phyloP scores from a whole-genome alignment of 202 grass and related monocot species.

The Elaeis oleifera region DNA sequence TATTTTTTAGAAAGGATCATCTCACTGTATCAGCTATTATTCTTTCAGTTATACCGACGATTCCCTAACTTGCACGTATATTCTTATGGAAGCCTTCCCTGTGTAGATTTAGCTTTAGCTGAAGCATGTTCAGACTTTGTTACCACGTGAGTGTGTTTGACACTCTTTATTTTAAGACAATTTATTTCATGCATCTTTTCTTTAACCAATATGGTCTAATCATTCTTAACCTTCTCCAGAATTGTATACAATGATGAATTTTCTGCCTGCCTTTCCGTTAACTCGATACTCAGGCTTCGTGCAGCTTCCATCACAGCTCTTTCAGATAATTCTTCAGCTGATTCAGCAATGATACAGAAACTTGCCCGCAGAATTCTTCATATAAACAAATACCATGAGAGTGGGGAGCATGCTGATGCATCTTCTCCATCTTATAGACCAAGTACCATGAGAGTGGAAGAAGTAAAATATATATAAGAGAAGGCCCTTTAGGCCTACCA shows the following conservation, averaged over 20 bases:
- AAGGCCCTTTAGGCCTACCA: slow-evolving; percentile 8
- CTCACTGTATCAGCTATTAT: slow-evolving; percentile 22
- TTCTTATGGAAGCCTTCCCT: slow-evolving; percentile 89
- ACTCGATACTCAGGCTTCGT: slow-evolving; percentile 81
- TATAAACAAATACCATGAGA: slow-evolving; percentile 49
- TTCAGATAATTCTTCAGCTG: slow-evolving; percentile 67
- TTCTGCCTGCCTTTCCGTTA: slow-evolving; percentile 84
- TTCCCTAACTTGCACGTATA: slow-evolving; percentile 83
- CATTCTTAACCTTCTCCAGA: slow-evolving; percentile 40
- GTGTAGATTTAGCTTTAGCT: slow-evolving; percentile 65
- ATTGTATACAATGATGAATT: slow-evolving; percentile 80
- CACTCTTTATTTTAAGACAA: not conserved
- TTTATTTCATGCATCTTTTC: not conserved
- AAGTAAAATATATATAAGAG: slow-evolving; percentile 22
- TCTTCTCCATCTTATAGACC: slow-evolving; percentile 3
- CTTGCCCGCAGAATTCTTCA: slow-evolving; percentile 85
- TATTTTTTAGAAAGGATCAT: too few species aligned
- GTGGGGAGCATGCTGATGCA: slow-evolving; percentile 26
- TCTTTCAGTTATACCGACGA: slow-evolving; percentile 61
- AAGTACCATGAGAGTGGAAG: not conserved
- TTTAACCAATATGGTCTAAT: slow-evolving; percentile 9
- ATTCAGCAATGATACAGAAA: slow-evolving; percentile 85
- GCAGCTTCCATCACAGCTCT: slow-evolving; percentile 72
- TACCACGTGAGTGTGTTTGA: slow-evolving; percentile 49
- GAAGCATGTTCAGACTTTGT: slow-evolving; percentile 94